These are phyloP conservation scores for Cyclotella cryptica DNA, from an alignment of 108 stramenopile species.

Conservation along the genomic window DNA sequence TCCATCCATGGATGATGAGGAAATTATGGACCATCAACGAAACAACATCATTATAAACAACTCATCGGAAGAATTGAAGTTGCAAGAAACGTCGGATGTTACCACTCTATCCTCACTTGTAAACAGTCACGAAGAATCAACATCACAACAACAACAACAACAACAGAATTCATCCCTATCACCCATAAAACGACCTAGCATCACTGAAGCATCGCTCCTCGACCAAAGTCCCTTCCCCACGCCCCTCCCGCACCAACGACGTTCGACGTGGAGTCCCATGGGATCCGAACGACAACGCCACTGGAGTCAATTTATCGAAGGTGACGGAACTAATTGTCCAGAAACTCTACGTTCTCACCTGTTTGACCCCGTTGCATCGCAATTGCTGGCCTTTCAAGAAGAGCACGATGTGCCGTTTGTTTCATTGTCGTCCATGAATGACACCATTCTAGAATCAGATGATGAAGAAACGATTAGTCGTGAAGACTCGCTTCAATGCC, in stretches of 20 bases:
- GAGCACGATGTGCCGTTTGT: background rate
- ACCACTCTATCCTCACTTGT: background rate
- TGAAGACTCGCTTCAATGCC: background rate
- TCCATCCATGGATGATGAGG: slow-evolving; percentile 19
- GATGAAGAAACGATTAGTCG: background rate
- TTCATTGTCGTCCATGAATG: background rate
- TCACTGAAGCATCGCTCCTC: background rate
- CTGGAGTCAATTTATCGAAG: background rate
- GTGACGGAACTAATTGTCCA: slow-evolving; percentile 5
- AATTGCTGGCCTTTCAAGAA: slow-evolving; percentile 15
- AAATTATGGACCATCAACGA: background rate
- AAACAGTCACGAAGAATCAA: background rate
- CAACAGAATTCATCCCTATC: background rate
- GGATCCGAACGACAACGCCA: background rate
- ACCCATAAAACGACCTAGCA: background rate
- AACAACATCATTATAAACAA: background rate
- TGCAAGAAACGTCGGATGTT: no score
- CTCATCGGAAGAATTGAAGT: background rate
- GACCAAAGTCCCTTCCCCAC: slow-evolving; percentile 8
- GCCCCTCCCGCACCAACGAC: background rate
- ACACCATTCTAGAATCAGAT: background rate
- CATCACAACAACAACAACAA: background rate
- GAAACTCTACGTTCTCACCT: slow-evolving; percentile 21
- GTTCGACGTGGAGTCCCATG: slow-evolving; percentile 22
- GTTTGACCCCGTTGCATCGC: slow-evolving; percentile 41